Base-by-base conservation (phyloP, 306 rosid genomes). In the Geum urbanum region DNA sequence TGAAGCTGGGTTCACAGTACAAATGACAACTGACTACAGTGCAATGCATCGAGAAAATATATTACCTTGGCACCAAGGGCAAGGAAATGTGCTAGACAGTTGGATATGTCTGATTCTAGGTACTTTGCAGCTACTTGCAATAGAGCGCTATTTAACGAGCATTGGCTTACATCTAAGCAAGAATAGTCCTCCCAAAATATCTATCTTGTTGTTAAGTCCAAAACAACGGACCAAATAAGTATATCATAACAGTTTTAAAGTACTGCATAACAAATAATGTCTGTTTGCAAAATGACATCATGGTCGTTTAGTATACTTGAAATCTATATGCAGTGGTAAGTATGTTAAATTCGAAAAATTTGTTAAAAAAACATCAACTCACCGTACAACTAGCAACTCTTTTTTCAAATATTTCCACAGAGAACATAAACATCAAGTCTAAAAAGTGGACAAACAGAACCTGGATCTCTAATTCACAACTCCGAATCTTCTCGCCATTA, bases 161-260 rank as follows among this genome's bases (percentile, higher is more conserved):
- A 92, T 61, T 92, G 98, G 61, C 85, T 73, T 64, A 77, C 82
- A 80, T 94, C 98, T 88, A 94, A 83, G 78, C 96, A 94, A 41
- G 98, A 90, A 77, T 82, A 90, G 71, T 87, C 86, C 83, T 94
- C 98, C 97, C 98, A 94, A 75, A 81, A 84, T 51, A 85, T 73
- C 98, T 3, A 78, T 81, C 89, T 84, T 76, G 82, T 74, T 51
- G 87, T 94, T 68, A 90, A 88, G 96, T 46, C 66, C 76, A 77
- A 82, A 66, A 71, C 18, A 63, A 45, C 35, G 45, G 61, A 71
- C 16, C 40, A 19, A 10, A 52, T 52, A 19, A 18, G 5, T 39
- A 16, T 7, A 8, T 67, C 6, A 13, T n/a, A 37, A 56, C 49
- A 51, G 61, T 53, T 1, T 6, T 22, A n/a, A 48, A 51, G 59